Conservation (phyloP, 768 basidiomycete genomes). For the Mycena kentingensis region DNA sequence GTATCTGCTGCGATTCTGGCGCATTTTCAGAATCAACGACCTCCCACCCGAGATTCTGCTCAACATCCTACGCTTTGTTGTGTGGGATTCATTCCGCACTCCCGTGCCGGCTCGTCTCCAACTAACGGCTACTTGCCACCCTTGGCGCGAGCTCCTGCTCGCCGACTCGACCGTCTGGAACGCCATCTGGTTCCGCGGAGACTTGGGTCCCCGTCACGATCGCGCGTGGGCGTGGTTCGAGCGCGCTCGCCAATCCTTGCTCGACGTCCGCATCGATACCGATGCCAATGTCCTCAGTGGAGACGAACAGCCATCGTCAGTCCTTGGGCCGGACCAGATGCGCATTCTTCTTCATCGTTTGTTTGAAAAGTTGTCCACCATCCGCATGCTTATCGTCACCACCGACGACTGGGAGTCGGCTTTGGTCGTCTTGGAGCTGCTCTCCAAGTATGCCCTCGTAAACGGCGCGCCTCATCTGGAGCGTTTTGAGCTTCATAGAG, state of each 20-base stretch:
- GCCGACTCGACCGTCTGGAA: constrained; percentile 61
- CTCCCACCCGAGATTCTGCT: constrained; percentile 67
- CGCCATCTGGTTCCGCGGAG: constrained; percentile 63
- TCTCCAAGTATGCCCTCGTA: constrained; percentile 40
- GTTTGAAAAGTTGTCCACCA: too few species aligned
- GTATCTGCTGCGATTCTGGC: constrained; percentile 21
- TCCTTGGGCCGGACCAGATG: too few species aligned
- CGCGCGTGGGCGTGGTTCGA: constrained; percentile 60
- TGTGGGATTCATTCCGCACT: constrained; percentile 46
- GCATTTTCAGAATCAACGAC: constrained; percentile 45
- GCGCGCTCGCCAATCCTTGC: constrained; percentile 52
- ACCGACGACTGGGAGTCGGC: constrained; percentile 58
- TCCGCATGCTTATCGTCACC: too few species aligned
- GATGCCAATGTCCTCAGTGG: constrained; percentile 34
- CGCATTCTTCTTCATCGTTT: too few species aligned
- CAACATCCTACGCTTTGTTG: constrained; percentile 63
- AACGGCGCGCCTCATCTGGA: constrained; percentile 51
- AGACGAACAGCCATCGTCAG: constrained; percentile 27
- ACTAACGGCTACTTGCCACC: constrained; percentile 54
- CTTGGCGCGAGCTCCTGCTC: constrained; percentile 53
- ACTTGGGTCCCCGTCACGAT: constrained; percentile 43
- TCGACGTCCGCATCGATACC: constrained; percentile 66
- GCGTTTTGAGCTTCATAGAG: constrained; percentile 66
- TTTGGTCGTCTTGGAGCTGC: constrained; percentile 50
- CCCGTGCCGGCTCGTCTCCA: constrained; percentile 42